Conservation (phyloP, 129 eudicot species). For the carrot (Daucus carota) region DH1_v3.0 NC_030381.2:38570501-38571000, state of each 20-base stretch:
- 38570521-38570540: constrained; percentile 51
- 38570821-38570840: no score
- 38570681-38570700: neutral
- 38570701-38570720: neutral
- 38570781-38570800: no score
- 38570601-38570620: neutral
- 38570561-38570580: neutral
- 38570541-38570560: constrained; percentile 55
- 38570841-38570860: no score
- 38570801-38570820: no score
- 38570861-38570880: no score
- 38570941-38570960: no score
- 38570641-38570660: neutral
- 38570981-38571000: no score
- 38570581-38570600: neutral
- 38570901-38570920: no score
- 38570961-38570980: no score
- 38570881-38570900: no score
- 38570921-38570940: no score
- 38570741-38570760: neutral
- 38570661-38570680: neutral
- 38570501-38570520: constrained; percentile 66
- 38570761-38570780: no score
- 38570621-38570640: neutral
- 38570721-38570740: neutral